A percentile compares a stretch with the other conserved stretches of the same genome.
These are phyloP conservation scores for Gossypium thurberi DNA, from an alignment of 345 rosid genomes.

Conservation along the genomic window DNA sequence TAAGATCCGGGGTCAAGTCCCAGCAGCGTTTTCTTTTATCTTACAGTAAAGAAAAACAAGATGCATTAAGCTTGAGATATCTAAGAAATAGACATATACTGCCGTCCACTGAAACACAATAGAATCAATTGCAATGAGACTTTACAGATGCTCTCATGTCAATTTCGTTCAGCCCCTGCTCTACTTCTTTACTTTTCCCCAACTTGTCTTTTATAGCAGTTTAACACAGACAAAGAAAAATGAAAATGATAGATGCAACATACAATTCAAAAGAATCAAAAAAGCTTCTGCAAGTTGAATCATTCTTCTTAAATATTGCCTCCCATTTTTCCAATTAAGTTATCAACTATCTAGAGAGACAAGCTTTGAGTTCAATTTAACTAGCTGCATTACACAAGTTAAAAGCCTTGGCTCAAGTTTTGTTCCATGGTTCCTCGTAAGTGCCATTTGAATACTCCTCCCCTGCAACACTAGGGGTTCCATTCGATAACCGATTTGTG, in stretches of 20 bases:
- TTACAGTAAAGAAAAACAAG: background rate
- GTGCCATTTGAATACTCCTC: constrained; percentile 57
- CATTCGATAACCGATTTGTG: constrained; percentile 50
- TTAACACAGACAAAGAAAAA: background rate
- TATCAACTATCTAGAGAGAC: background rate
- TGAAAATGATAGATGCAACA: background rate
- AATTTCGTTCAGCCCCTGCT: background rate
- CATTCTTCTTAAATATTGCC: background rate
- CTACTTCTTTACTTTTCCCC: background rate
- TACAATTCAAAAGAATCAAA: background rate
- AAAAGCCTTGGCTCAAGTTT: constrained; percentile 4
- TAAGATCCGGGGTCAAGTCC: no score
- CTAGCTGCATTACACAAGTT: background rate
- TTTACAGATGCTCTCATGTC: background rate
- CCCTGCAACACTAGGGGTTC: constrained; percentile 43
- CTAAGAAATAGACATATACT: background rate
- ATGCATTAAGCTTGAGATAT: background rate
- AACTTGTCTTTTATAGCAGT: background rate
- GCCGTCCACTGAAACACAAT: background rate
- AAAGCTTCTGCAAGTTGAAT: background rate
- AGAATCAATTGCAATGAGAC: background rate
- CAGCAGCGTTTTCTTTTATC: no score
- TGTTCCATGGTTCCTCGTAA: constrained; percentile 38
- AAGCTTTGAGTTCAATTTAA: background rate
- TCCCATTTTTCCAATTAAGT: no score